Evolutionary conservation across 2,329 filamentous ascomycete species (phyloP), one percentile per base, ranked within the genome.

Genomic region (Neophaeococcomyces mojaviensis): DNA sequence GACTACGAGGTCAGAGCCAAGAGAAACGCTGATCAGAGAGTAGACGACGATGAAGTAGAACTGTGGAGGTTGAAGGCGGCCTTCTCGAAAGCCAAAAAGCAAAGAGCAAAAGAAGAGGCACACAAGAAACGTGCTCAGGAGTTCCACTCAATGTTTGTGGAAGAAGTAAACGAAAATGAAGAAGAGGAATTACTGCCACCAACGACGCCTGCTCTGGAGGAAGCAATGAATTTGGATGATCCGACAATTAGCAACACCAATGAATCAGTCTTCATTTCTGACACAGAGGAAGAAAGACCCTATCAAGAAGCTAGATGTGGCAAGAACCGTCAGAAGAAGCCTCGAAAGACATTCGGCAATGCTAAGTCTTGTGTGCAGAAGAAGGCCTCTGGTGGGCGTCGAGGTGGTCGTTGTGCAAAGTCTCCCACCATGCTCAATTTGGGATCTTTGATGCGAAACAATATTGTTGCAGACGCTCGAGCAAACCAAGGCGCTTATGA

Each of bases 381-480:
- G 30, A 44, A 30, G 15, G 13, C 19, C 10, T 8, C 19, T 18
- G 4, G 32, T 16, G 41, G n/a, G 8, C 33, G 40, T 35, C 24
- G 36, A 9, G 10, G 39, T 24, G 20, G 40, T 44, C 39, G 34
- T 12, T 16, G 15, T 15, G n/a, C 42, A 39, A 16, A 20, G 12
- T 16, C 15, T 12, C 15, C 15, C 10, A 16, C 15, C 20, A 42
- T 61, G 35, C 48, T 34, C 34, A 55, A 59, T 16, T 7, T 61
- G 9, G 33, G 49, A 7, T 46, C 46, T 10, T 40, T 65, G 8
- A 48, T 56, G 9, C 22, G 24, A 4, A 49, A 50, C 1, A 52
- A 59, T 35, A 48, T 61, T 2, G 44, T 62, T 8, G 45, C 44
- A 20, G 57, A 59, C n/a, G 61, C 55, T 2, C 56, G 62, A 16